Evolutionary conservation across 352 stramenopile species (phyloP), one percentile per base, ranked within the genome.

Genomic region (Saprolegnia diclina): DNA sequence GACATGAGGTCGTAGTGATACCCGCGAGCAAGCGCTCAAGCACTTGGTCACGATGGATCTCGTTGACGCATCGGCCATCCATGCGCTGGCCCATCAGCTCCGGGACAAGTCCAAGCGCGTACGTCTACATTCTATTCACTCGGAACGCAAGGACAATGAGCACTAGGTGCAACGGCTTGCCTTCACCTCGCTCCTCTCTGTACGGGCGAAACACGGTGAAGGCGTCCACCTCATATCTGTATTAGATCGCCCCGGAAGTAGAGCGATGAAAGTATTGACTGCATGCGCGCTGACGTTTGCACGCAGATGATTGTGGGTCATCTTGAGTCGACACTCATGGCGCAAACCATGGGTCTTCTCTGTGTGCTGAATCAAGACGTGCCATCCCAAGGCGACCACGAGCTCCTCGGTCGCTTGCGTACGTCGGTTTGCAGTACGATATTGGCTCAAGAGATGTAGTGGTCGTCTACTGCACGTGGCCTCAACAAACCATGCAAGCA

Each of bases 31-130:
- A 38, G 63, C 63, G 7, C 22, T 69, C 9, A 38, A 32, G 18
- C 61, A 38, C 14, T 24, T 69, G 22, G 42, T 13, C 29, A 62
- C 62, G 21, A 21, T 61, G 19, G 29, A 68, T 18, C 16, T 59
- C 22, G 21, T n/a, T 6, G 0, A 56, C n/a, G 9, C 38, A 14
- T 14, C 44, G 5, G 29, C 32, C n/a, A 18, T 69, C 18, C 48
- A 69, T 22, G 63, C 46, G 9, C 46, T 69, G 21, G 63, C 46
- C 35, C 32, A 53, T 4, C 63, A 69, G 29, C 37, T 69, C 10
- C 50, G 45, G 9, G 53, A 69, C 50, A 69, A 69, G 29, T 59
- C 63, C 5, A 69, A 69, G 38, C 42, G 45, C 37, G 63, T 69
- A 19, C 19, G 40, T n/a, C 6, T 65, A 4, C 26, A 42, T 65